These are phyloP conservation scores for Gossypium rotundifolium DNA, from an alignment of 345 rosid species.

Conservation along the genomic window DNA sequence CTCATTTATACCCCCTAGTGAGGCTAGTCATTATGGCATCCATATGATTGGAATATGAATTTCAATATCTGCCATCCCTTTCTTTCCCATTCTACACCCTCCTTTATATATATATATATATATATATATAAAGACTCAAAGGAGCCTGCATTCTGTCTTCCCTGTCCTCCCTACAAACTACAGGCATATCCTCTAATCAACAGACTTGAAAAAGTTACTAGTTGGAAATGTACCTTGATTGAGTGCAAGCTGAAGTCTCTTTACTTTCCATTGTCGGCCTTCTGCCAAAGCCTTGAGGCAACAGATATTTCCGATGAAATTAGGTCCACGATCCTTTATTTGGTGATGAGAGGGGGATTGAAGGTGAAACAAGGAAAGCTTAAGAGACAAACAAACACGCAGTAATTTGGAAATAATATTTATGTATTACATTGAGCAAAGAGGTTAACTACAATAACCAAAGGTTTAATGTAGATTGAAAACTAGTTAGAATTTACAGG, in stretches of 20 bases:
- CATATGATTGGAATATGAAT: too few species aligned
- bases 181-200: too few species aligned
- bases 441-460: conserved; percentile 14
- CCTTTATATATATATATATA: too few species aligned
- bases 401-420: not conserved
- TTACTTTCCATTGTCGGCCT: not conserved
- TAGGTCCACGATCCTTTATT: not conserved
- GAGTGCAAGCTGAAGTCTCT: not conserved
- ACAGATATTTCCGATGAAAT: not conserved
- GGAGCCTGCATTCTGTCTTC: not conserved
- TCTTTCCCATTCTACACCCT: too few species aligned
- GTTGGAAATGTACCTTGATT: not conserved
- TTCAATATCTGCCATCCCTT: too few species aligned
- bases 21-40: too few species aligned
- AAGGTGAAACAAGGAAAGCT: conserved; percentile 5
- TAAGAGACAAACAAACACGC: not conserved
- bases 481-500: conserved; percentile 36
- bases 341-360: not conserved
- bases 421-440: not conserved
- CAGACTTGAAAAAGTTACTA: not conserved
- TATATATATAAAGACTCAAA: not conserved
- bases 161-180: not conserved
- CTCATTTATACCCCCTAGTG: too few species aligned
- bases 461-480: conserved; percentile 21
- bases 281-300: not conserved